Percentiles rank a stretch among this genome's conserved stretches.
Evolutionary conservation across 768 basidiomycete species (phyloP).

Genomic region (Leccinum subgranulosum): DNA sequence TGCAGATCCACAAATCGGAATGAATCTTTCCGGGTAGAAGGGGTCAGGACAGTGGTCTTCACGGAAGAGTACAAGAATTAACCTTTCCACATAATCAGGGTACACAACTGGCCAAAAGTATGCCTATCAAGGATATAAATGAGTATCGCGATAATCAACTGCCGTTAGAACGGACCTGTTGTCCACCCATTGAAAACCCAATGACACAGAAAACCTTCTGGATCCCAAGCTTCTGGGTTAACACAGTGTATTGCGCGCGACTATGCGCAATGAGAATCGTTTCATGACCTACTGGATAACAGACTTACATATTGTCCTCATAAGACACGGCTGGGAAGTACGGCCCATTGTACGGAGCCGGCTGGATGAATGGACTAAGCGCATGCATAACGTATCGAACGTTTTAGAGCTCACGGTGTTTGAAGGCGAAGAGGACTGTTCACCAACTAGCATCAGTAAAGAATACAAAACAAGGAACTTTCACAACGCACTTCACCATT

Average conservation of each 20-base stretch:
- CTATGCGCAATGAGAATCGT: conserved; percentile 25
- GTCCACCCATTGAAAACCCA: conserved; percentile 62
- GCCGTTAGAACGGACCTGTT: conserved; percentile 34
- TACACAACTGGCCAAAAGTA: conserved; percentile 57
- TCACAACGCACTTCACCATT: conserved; percentile 49
- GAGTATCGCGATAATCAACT: neutral
- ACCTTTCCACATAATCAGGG: conserved; percentile 54
- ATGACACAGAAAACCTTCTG: conserved; percentile 26
- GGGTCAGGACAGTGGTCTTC: neutral
- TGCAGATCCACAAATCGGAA: conserved; percentile 51
- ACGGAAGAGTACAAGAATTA: neutral
- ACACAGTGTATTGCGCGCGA: conserved; percentile 55
- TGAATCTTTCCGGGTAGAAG: conserved; percentile 27
- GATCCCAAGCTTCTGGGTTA: conserved; percentile 32
- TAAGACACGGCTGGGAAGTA: conserved; percentile 59
- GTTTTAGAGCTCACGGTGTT: conserved; percentile 34
- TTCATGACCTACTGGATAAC: neutral
- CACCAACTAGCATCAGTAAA: neutral
- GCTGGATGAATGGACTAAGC: conserved; percentile 30
- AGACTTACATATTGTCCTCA: conserved; percentile 52
- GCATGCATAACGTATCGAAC: neutral
- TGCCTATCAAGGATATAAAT: conserved; percentile 31
- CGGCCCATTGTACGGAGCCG: conserved; percentile 55
- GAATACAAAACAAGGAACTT: neutral
- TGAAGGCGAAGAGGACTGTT: conserved; percentile 59